Base-by-base conservation (phyloP, 495 filamentous ascomycete species). In the Pseudoneurospora amorphoporcata region DNA sequence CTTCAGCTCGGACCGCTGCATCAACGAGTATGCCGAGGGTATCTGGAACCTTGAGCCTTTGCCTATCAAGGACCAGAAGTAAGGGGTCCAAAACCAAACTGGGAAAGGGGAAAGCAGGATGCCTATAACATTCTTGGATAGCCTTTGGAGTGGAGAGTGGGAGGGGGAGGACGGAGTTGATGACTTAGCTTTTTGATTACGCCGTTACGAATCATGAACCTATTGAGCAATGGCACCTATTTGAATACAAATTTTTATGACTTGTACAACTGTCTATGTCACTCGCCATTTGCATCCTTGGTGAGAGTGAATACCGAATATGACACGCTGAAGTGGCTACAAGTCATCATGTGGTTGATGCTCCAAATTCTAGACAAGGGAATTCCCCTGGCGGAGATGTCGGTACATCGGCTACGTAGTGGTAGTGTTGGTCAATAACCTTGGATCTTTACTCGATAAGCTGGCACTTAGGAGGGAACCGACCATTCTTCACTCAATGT, bases 1-100 rank as follows among this genome's bases (percentile, higher is more conserved):
- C 87, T 99, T 99, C 84, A 93, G 89, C 70, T 93, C 91, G 69
- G 95, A 99, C 81, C 87, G 95, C n/a, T 97, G 96, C 80, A 98
- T 98, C 75, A 92, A 93, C 77, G 96, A 99, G 87, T 99, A 99
- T 83, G 95, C 95, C 14, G 94, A 99, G 81, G 90, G 86, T 69
- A 97, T 99, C 78, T 99, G 95, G 95, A 98, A 97, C 75, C 81
- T 96, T 39, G 94, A 98, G 85, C 93, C 94, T 6, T 79, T 94
- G 37, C 73, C 75, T 9, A 79, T 84, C 19, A 78, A 83, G 53
- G 72, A 69, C 43, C 23, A 23, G 23, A 71, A 70, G 2, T 61
- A 61, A 35, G 29, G 23, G 23, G 53, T 16, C 19, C 3, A 29
- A 19, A 45, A 4, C 43, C 43, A n/a, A 14, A 45, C 7, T 3